Evolutionary conservation across 2,329 filamentous ascomycete species (phyloP).

Genomic region (Ophiostoma fasciatum): DNA sequence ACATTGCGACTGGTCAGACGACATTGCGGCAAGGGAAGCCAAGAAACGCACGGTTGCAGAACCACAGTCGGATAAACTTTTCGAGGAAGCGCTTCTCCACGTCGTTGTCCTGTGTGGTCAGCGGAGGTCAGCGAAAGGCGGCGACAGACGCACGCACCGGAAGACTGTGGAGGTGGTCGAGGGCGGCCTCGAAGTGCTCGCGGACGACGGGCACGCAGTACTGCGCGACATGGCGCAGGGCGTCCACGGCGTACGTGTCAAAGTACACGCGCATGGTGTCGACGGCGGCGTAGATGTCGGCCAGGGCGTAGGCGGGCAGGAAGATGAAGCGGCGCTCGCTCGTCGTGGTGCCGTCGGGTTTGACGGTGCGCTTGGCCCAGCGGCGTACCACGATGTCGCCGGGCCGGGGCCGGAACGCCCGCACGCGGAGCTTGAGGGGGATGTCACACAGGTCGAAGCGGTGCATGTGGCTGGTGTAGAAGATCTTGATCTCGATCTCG

Average conservation of each 20-base stretch:
- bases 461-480: slow-evolving; percentile 11
- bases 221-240: slow-evolving; percentile 16
- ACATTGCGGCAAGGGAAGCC: too few relatives aligned
- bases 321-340: slow-evolving; percentile 1
- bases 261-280: slow-evolving; percentile 20
- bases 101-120: slow-evolving; percentile 11
- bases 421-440: slow-evolving; percentile 25
- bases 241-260: slow-evolving; percentile 15
- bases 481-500: slow-evolving; percentile 22
- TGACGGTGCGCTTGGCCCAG: slow-evolving; percentile 18
- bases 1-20: neutral
- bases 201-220: slow-evolving; percentile 4
- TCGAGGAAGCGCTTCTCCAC: slow-evolving; percentile 22
- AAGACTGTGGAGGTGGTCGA: slow-evolving; percentile 12
- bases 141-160: slow-evolving; percentile 5
- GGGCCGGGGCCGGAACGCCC: slow-evolving; percentile 22
- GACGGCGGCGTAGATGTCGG: slow-evolving; percentile 2
- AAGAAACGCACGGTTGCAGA: slow-evolving; percentile 27
- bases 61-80: slow-evolving; percentile 29
- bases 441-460: slow-evolving; percentile 21
- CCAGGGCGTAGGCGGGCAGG: slow-evolving; percentile 10
- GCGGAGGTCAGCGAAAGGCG: neutral
- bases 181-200: slow-evolving; percentile 11
- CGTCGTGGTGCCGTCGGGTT: neutral
- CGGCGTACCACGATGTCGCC: slow-evolving; percentile 25